A percentile compares a stretch with the other conserved stretches of the same genome.
Conservation (phyloP, 495 filamentous ascomycete genomes). For the Penicillium macrosclerotiorum region DNA sequence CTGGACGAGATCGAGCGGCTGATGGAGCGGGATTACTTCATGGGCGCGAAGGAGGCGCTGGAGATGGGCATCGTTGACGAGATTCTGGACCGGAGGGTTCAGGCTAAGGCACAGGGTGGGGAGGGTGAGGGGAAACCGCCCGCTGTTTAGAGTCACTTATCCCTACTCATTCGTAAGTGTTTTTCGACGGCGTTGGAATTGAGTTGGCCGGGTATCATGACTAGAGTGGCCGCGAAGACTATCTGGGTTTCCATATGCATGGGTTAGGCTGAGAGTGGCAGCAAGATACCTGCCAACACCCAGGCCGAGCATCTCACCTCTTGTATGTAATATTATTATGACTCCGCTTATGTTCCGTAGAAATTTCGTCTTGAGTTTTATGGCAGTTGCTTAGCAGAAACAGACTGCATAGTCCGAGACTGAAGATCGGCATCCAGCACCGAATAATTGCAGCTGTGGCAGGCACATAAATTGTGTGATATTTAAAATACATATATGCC, state of each 20-base stretch:
- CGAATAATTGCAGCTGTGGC: background rate
- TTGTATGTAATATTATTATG: constrained; percentile 17
- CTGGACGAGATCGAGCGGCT: constrained; percentile 83
- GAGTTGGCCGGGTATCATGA: too few species aligned
- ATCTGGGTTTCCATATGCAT: too few species aligned
- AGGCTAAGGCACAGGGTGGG: constrained; percentile 30
- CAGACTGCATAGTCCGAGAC: too few species aligned
- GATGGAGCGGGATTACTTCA: constrained; percentile 95
- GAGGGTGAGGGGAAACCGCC: constrained; percentile 21
- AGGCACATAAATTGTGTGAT: background rate
- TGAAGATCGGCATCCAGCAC: constrained; percentile 10
- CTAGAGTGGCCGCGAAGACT: too few species aligned
- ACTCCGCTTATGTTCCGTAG: too few species aligned
- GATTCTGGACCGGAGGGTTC: constrained; percentile 64
- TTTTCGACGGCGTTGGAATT: too few species aligned
- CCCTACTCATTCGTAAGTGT: too few species aligned
- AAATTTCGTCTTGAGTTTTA: too few species aligned
- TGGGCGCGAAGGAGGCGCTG: constrained; percentile 83
- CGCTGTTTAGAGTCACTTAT: constrained; percentile 4
- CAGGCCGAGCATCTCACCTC: too few species aligned
- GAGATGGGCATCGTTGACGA: constrained; percentile 90
- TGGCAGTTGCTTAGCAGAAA: too few species aligned
- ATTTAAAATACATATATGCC: constrained; percentile 14
- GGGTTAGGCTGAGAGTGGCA: background rate
- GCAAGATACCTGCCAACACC: too few species aligned